Base-by-base conservation (phyloP, 768 basidiomycete genomes). In the Psilocybe cubensis region DNA sequence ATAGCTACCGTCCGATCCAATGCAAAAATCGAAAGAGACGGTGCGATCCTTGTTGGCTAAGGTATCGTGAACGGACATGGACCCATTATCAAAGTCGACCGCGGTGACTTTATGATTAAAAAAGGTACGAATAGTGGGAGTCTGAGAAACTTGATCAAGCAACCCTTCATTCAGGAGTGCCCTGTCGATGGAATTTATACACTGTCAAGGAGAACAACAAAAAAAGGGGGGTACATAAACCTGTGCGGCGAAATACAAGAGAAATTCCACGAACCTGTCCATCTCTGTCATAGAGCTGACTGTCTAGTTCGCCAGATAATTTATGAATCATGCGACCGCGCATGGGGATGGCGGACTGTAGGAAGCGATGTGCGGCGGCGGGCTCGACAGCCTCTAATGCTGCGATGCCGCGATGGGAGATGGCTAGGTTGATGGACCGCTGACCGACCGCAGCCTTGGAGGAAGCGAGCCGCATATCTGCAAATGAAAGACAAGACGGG, bases 1-100 rank as follows among this genome's bases (percentile, higher is more conserved):
- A 82, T 96, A 92, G 70, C 90, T 94, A 31, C 96, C 96, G 75
- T 99, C 96, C 64, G 92, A 91, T 52, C 96, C 96, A 58, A 99
- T 78, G 69, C 91, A 92, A 56, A 94, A 79, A 73, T 92, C 86
- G 70, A 94, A 94, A 21, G 73, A 63, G 45, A 81, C 79, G 61
- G 74, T 70, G 53, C 77, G 50, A 44, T 84, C 78, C 63, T 74
- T 65, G 57, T 73, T 76, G 48, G 73, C 74, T 47, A 72, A 65
- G 35, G 72, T 67, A 57, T 88, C 79, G 47, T 76, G 78, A 70
- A 87, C 75, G 41, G 72, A 72, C 66, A 92, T 77, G 47, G 71
- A 74, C 72, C 81, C 83, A 50, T 74, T 69, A 68, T 89, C 83
- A 72, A 96, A 92, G 74, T 98, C 88, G 66, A 89, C 79, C 14